phyloP scores from a whole-genome alignment of 306 rosid genomes.

The Prunus campanulata region DNA sequence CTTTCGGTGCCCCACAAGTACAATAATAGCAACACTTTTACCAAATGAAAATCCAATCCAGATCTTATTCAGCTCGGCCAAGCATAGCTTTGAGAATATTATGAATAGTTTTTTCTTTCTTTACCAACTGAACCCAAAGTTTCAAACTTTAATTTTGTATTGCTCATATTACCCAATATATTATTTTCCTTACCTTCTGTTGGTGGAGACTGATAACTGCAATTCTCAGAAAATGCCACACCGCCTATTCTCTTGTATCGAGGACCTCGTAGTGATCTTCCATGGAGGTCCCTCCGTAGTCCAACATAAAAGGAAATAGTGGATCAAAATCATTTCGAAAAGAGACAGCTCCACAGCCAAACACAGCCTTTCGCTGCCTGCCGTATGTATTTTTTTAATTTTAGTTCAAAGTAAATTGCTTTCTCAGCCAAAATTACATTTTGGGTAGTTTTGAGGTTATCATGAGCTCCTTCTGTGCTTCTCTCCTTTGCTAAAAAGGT shows the following conservation, averaged over 20 bases:
- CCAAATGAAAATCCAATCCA: slow-evolving; percentile 26
- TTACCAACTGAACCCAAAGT: slow-evolving; percentile 19
- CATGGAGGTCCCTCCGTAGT: slow-evolving; percentile 37
- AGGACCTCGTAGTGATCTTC: slow-evolving; percentile 49
- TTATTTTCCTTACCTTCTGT: slow-evolving; percentile 29
- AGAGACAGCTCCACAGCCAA: slow-evolving; percentile 12
- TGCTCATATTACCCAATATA: not conserved
- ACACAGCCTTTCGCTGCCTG: slow-evolving; percentile 15
- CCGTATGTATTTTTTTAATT: not conserved
- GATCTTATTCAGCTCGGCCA: slow-evolving; percentile 21
- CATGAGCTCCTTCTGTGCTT: slow-evolving; percentile 28
- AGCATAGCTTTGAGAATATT: slow-evolving; percentile 21
- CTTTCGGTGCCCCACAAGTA: slow-evolving; percentile 22
- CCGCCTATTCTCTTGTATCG: slow-evolving; percentile 74
- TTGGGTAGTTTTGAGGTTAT: slow-evolving; percentile 31
- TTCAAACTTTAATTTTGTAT: not conserved
- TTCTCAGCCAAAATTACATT: slow-evolving; percentile 25
- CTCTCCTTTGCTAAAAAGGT: slow-evolving; percentile 28
- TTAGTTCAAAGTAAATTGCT: slow-evolving; percentile 25
- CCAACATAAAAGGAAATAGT: slow-evolving; percentile 17
- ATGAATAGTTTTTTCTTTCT: not conserved
- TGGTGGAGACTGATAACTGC: slow-evolving; percentile 51
- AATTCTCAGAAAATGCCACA: slow-evolving; percentile 61
- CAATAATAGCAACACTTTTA: slow-evolving; percentile 17
- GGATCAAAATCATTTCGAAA: slow-evolving; percentile 27